phyloP scores from a whole-genome alignment of 225 moss, liverwort and hornwort species.

The Physcomitrium patens region DNA sequence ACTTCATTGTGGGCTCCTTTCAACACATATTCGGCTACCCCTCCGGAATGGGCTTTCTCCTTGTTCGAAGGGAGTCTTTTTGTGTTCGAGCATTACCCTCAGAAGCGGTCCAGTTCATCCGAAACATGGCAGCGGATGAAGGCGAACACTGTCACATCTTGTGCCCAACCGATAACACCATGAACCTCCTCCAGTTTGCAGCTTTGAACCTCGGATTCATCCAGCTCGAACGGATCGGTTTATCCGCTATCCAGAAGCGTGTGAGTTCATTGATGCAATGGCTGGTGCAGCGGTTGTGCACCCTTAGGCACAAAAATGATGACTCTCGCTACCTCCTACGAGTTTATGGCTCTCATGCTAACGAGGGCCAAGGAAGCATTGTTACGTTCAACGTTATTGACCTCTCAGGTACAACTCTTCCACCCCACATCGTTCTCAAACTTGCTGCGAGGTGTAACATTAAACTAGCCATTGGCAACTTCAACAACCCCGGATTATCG shows the following conservation, averaged over 20 bases:
- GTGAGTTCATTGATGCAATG: constrained; percentile 60
- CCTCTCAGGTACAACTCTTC: constrained; percentile 57
- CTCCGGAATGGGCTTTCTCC: constrained; percentile 76
- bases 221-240: constrained; percentile 69
- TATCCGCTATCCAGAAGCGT: constrained; percentile 73
- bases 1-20: constrained; percentile 79
- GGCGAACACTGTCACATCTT: constrained; percentile 64
- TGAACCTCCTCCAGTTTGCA: constrained; percentile 73
- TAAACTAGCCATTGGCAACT: constrained; percentile 55
- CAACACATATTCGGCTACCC: constrained; percentile 85
- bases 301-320: constrained; percentile 62
- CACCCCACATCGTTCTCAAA: constrained; percentile 59
- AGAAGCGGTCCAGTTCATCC: constrained; percentile 36
- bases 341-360: constrained; percentile 64
- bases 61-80: constrained; percentile 67
- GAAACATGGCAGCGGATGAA: constrained; percentile 40
- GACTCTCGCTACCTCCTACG: constrained; percentile 45
- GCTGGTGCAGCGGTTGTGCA: constrained; percentile 57
- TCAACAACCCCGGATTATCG: constrained; percentile 65
- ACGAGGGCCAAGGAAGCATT: constrained; percentile 65
- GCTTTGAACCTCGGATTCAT: constrained; percentile 66
- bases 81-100: constrained; percentile 42
- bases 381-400: constrained; percentile 78
- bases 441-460: constrained; percentile 76
- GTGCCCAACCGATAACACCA: constrained; percentile 56